These are phyloP conservation scores for Suhomyces sp. DNA, from an alignment of 805 yeast genomes.

Conservation along the genomic window DNA sequence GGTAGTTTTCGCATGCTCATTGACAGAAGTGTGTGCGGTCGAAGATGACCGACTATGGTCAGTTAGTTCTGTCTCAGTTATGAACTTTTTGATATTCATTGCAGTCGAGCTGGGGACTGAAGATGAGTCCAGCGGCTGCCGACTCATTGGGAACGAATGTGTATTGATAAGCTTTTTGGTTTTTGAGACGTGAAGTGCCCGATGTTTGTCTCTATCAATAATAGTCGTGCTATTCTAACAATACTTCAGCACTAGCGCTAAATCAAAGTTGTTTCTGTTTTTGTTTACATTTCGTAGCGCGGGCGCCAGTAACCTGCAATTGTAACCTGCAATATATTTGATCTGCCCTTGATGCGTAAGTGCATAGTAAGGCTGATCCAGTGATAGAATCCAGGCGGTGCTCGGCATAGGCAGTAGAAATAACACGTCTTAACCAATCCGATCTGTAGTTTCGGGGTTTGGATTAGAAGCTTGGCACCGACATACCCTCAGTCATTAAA, in stretches of 20 bases:
- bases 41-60: slow-evolving; percentile 14
- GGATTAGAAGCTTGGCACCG: background rate
- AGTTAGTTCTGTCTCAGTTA: slow-evolving; percentile 27
- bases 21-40: slow-evolving; percentile 16
- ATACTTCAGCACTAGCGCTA: background rate
- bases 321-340: background rate
- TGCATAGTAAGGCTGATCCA: background rate
- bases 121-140: slow-evolving; percentile 18
- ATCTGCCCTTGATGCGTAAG: background rate
- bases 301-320: slow-evolving; percentile 1
- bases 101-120: slow-evolving; percentile 20
- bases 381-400: background rate
- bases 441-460: background rate
- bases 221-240: background rate
- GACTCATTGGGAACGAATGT: background rate
- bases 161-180: background rate
- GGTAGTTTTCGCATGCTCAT: slow-evolving; percentile 6
- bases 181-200: background rate
- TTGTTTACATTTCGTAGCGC: background rate
- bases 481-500: no score
- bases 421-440: background rate
- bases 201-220: background rate
- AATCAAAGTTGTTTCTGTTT: background rate
- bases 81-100: slow-evolving; percentile 24
- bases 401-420: background rate